phyloP scores from a whole-genome alignment of 2,329 filamentous ascomycete species.

The Dothistroma pini region DNA sequence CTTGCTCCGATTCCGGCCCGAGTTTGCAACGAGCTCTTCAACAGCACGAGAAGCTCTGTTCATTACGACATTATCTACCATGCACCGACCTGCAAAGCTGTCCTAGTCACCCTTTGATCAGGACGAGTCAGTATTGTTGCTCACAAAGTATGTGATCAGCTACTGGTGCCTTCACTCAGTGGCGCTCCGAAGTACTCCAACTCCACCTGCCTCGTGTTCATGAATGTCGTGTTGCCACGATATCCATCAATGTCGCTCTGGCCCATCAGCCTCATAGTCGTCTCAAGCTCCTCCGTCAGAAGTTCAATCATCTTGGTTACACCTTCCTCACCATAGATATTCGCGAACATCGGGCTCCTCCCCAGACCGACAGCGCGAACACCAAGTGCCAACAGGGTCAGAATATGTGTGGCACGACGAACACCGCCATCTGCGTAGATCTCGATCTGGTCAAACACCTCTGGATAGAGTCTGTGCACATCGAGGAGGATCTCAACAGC shows the following conservation, averaged over 20 bases:
- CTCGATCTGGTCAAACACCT: conserved; percentile 40
- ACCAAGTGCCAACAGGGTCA: conserved; percentile 40
- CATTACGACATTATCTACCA: no score
- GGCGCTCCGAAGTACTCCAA: conserved; percentile 15
- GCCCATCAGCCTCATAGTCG: conserved; percentile 18
- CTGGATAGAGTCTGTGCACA: conserved; percentile 55
- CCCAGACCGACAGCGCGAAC: conserved; percentile 45
- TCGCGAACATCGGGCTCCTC: conserved; percentile 51
- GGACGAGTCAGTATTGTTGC: no score
- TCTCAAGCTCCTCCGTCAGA: conserved; percentile 15
- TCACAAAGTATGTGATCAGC: background rate
- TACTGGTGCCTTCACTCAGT: conserved; percentile 1
- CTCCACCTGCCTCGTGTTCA: conserved; percentile 18
- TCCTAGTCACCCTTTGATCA: no score
- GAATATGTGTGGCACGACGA: conserved; percentile 35
- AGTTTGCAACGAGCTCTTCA: no score
- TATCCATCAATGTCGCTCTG: conserved; percentile 14
- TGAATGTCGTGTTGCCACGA: conserved; percentile 16
- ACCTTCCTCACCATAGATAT: conserved; percentile 57
- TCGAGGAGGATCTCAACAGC: conserved; percentile 74
- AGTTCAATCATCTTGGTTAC: conserved; percentile 44
- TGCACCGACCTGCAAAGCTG: no score
- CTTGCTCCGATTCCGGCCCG: no score
- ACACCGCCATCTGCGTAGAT: conserved; percentile 42
- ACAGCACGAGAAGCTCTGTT: no score